phyloP scores from a whole-genome alignment of 441 rosid species.

The Bruguiera hainesii region DNA sequence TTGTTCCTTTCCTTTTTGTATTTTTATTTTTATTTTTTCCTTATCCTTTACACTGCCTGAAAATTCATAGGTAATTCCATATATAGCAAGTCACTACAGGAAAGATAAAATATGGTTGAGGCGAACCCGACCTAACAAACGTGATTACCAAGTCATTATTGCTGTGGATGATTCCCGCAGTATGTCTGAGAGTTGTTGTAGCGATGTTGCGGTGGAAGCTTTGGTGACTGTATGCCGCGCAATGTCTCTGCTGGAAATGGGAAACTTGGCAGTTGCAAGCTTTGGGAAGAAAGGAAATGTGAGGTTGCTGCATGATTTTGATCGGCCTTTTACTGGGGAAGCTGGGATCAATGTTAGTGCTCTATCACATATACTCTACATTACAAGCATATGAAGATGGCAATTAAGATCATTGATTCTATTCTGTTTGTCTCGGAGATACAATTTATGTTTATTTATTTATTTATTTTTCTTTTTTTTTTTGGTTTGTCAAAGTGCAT shows the following conservation, averaged over 20 bases:
- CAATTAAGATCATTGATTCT: too few species aligned
- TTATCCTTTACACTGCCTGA: constrained; percentile 10
- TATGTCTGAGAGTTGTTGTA: constrained; percentile 90
- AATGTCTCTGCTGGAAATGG: constrained; percentile 94
- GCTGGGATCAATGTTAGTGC: constrained; percentile 77
- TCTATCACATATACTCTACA: background rate
- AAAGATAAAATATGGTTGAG: constrained; percentile 98
- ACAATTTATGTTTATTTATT: background rate
- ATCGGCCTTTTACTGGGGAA: constrained; percentile 77
- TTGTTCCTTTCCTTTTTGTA: background rate
- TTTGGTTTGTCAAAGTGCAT: background rate
- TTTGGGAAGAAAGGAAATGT: constrained; percentile 87
- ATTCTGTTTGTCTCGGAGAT: too few species aligned
- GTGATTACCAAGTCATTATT: constrained; percentile 91
- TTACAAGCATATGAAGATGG: background rate
- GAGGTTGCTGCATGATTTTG: constrained; percentile 83
- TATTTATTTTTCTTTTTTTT: background rate
- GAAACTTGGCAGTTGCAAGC: constrained; percentile 91
- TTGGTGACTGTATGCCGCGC: constrained; percentile 94
- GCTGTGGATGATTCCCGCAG: constrained; percentile 97
- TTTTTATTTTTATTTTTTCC: background rate
- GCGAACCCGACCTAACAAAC: constrained; percentile 93
- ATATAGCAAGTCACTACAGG: constrained; percentile 93
- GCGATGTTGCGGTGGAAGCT: constrained; percentile 86
- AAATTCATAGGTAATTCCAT: constrained; percentile 65